A percentile compares a stretch with the other conserved stretches of the same genome.
Conservation (phyloP, 371 early-diverging fungal species). For the Zychaea mexicana region DNA sequence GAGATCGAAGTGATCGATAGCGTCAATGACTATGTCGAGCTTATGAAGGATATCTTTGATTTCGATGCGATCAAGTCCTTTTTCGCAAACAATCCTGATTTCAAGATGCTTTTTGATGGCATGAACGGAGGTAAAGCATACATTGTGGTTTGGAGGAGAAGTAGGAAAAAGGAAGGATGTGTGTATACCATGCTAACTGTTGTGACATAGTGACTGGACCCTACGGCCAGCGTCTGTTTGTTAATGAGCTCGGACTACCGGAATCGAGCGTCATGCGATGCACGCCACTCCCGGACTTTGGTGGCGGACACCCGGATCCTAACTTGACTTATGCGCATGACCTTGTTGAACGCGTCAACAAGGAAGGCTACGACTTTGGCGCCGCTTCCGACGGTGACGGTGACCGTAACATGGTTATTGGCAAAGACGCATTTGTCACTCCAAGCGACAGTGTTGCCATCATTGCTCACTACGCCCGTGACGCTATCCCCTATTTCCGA, state of each 20-base stretch:
- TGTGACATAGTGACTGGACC: constrained; percentile 94
- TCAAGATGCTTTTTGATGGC: constrained; percentile 91
- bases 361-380: constrained; percentile 83
- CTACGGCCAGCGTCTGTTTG: constrained; percentile 85
- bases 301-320: constrained; percentile 96
- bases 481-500: constrained; percentile 90
- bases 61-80: constrained; percentile 81
- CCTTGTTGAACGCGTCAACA: constrained; percentile 86
- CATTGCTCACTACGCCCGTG: constrained; percentile 87
- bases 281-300: constrained; percentile 87
- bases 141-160: neutral
- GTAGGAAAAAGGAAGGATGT: neutral
- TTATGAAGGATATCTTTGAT: constrained; percentile 92
- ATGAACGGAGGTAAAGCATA: constrained; percentile 82
- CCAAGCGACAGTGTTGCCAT: constrained; percentile 98
- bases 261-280: constrained; percentile 82
- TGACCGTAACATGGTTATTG: constrained; percentile 97
- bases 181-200: neutral
- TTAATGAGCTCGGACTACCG: constrained; percentile 88
- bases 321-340: constrained; percentile 97
- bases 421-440: constrained; percentile 91
- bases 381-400: constrained; percentile 96
- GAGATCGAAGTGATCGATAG: constrained; percentile 89
- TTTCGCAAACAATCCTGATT: constrained; percentile 69
- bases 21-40: constrained; percentile 83